Conservation (phyloP, 1,139 yeast species). For the Komagataea norvegica region DNA sequence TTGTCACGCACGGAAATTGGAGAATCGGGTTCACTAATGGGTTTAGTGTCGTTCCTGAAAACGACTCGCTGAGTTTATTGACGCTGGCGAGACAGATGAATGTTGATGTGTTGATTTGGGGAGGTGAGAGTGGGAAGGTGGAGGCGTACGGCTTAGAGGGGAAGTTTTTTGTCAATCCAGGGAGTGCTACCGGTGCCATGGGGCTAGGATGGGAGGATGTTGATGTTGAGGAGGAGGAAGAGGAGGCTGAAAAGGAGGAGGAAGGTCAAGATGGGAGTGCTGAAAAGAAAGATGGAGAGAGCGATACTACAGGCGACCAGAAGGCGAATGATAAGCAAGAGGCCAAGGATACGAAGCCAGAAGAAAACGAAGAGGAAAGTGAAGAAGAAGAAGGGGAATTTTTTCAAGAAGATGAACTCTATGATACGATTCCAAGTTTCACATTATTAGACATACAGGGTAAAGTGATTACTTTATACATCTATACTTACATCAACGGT, state of each 20-base stretch:
- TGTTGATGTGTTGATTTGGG: constrained; percentile 91
- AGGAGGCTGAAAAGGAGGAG: constrained; percentile 20
- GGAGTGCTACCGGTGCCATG: constrained; percentile 92
- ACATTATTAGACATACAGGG: constrained; percentile 84
- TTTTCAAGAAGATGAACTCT: constrained; percentile 24
- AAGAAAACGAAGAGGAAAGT: constrained; percentile 22
- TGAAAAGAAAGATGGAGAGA: constrained; percentile 15
- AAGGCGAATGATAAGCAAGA: constrained; percentile 16
- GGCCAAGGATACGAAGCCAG: constrained; percentile 24
- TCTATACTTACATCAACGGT: constrained; percentile 74
- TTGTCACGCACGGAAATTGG: constrained; percentile 64
- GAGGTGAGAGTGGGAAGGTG: constrained; percentile 91
- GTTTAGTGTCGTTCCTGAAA: constrained; percentile 74
- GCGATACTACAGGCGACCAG: constrained; percentile 25
- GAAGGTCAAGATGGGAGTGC: constrained; percentile 17
- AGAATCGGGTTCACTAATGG: constrained; percentile 86
- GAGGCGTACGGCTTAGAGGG: constrained; percentile 93
- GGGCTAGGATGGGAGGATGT: constrained; percentile 50
- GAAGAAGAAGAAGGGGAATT: constrained; percentile 19
- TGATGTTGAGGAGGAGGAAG: constrained; percentile 24
- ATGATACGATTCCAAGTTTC: constrained; percentile 70
- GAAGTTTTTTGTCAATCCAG: constrained; percentile 90
- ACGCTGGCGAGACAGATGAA: constrained; percentile 86
- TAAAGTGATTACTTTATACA: constrained; percentile 70
- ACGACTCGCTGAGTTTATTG: constrained; percentile 80